These are phyloP conservation scores for Croton setiger DNA, from an alignment of 441 rosid genomes.

Conservation along the genomic window DNA sequence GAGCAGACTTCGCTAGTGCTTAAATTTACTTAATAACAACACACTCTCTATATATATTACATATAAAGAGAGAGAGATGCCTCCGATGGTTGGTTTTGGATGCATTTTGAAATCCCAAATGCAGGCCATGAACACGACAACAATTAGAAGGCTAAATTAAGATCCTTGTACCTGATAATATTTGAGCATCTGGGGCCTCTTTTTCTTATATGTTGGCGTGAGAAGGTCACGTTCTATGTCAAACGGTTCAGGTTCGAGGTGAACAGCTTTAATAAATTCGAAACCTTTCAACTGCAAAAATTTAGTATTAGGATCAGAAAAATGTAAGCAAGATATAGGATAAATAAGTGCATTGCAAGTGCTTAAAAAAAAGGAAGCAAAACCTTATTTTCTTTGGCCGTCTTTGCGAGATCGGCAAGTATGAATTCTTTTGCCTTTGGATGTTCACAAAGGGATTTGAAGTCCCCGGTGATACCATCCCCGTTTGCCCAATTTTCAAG, in stretches of 20 bases:
- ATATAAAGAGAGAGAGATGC: no score
- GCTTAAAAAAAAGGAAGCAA: constrained; percentile 9
- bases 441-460: constrained; percentile 59
- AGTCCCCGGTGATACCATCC: constrained; percentile 59
- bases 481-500: constrained; percentile 82
- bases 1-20: not conserved
- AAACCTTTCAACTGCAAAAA: constrained; percentile 79
- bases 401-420: constrained; percentile 60
- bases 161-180: constrained; percentile 60
- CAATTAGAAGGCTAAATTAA: not conserved
- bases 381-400: constrained; percentile 77
- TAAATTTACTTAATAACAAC: no score
- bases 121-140: not conserved
- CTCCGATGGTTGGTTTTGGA: not conserved
- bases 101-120: not conserved
- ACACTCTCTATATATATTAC: no score
- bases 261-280: constrained; percentile 72
- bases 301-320: not conserved
- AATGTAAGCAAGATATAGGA: no score
- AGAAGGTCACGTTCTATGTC: constrained; percentile 88
- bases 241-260: constrained; percentile 80
- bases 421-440: constrained; percentile 60
- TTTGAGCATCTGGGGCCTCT: constrained; percentile 88
- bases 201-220: constrained; percentile 93
- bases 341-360: not conserved